Evolutionary conservation across 441 rosid species (phyloP), one percentile per base, ranked within the genome.

Genomic region (Euphorbia celastroides): DNA sequence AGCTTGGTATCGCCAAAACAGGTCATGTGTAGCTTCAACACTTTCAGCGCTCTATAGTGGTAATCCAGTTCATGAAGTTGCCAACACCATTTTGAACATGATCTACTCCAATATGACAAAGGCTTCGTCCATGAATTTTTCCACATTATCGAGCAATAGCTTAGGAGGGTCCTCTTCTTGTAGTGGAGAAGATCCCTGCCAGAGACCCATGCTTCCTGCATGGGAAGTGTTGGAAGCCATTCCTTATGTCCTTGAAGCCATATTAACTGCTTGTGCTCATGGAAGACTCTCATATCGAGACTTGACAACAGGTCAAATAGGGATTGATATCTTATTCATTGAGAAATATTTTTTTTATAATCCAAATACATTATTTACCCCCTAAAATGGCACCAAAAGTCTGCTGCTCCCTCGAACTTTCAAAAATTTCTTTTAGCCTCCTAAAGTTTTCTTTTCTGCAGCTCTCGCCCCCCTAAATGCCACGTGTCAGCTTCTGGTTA

Each of bases 151-250:
- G 27, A 75, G 71, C 73, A 73, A 76, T 68, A 74, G 70, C 70
- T 58, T 72, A 61, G 26, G 72, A 58, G 87, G 75, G 59, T 78
- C 89, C 23, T 63, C 85, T 52, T 52, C 77, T 67, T 69, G 64
- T 70, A 56, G 62, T 48, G 81, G 66, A 52, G 87, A 81, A 68
- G 92, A 81, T 58, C 67, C 74, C 70, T 71, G 65, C 76, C 80
- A 74, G 71, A 83, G 79, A 67, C 90, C 87, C 32, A 54, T 79
- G 64, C 80, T 83, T n/a, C 77, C 87, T 79, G 88, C 90, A 61
- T 87, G 93, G 93, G 90, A 85, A 51, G 75, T 83, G 66, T 74
- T 87, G 76, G 90, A 87, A 77, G 89, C 93, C 32, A 62, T 77
- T 26, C 93, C 93, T n/a, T 82, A 71, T 65, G 87, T 83, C 60